Evolutionary conservation across 2,329 filamentous ascomycete species (phyloP), one percentile per base, ranked within the genome.

Genomic region (Colletotrichum sp.): DNA sequence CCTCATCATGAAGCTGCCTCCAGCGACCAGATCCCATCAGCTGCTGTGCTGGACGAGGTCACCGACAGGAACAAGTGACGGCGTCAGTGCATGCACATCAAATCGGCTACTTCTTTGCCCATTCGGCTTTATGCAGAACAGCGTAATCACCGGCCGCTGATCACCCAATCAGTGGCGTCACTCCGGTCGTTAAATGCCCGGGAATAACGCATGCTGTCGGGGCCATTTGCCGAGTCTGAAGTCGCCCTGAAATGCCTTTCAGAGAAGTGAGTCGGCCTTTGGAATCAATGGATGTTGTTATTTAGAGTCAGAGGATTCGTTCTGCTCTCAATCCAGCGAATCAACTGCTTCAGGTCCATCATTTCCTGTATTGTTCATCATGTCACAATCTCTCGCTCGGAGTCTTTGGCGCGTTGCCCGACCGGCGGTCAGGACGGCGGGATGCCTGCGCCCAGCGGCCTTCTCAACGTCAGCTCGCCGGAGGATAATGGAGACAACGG

Each of bases 401-500:
- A 63, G 43, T 8, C 55, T 72, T 4, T 68, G 73, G 69, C 73
- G 63, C 26, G 18, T 68, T 18, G 62, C 43, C 18, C 38, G 62
- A 21, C 69, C 69, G 9, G 38, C 56, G 12, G 12, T 28, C 24
- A 75, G 43, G 56, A 52, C 62, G 12, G 38, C 56, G 2, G 62
- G 43, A 2, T 48, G 16, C 16, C 21, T 63, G n/a, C 38, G 56
- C 9, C 32, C 36, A 6, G 73, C 73, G 7, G 26, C 38, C 28
- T 87, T 88, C 77, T 87, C 86, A 7, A 81, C 81, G 7, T 85
- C 86, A 5, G 18, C 78, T 4, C 52, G 72, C 10, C 79, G 79
- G 7, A 76, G 76, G 1, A 85, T 96, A 69, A 96, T 96, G 94
- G 92, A 95, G 78, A 92, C 90, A 43, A 90, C 90, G 2, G 91